phyloP scores from a whole-genome alignment of 257 asterid species.

The Solanum etuberosum region DNA sequence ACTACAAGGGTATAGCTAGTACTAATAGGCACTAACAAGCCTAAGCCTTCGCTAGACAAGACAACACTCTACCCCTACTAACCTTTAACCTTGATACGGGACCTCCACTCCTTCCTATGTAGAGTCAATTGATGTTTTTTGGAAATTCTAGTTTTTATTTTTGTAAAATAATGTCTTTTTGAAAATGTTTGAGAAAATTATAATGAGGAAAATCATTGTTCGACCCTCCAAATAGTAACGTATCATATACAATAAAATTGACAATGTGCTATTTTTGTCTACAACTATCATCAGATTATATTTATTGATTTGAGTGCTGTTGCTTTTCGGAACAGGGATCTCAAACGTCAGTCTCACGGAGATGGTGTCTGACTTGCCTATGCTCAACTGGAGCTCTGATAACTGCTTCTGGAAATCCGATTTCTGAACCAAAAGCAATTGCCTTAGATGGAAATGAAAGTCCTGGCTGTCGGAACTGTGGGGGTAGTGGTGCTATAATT shows the following conservation, averaged over 20 bases:
- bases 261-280: not conserved
- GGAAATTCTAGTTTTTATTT: not conserved
- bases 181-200: not conserved
- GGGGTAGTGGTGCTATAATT: constrained; percentile 86
- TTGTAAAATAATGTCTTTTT: not conserved
- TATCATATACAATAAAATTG: not conserved
- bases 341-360: constrained; percentile 40
- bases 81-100: no score
- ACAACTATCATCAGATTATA: not conserved
- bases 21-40: not conserved
- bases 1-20: not conserved
- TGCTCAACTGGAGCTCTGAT: constrained; percentile 59
- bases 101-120: not conserved
- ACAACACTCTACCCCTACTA: not conserved
- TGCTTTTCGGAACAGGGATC: constrained; percentile 30
- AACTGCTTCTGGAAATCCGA: constrained; percentile 24
- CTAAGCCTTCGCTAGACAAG: not conserved
- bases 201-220: not conserved
- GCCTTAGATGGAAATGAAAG: constrained; percentile 59
- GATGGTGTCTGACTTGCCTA: constrained; percentile 63
- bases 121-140: not conserved
- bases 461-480: constrained; percentile 73
- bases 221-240: not conserved
- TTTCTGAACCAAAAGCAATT: constrained; percentile 33
- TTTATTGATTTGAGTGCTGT: not conserved